These are phyloP conservation scores for Syzygium aqueum DNA, from an alignment of 345 rosid species.

Conservation along the genomic window DNA sequence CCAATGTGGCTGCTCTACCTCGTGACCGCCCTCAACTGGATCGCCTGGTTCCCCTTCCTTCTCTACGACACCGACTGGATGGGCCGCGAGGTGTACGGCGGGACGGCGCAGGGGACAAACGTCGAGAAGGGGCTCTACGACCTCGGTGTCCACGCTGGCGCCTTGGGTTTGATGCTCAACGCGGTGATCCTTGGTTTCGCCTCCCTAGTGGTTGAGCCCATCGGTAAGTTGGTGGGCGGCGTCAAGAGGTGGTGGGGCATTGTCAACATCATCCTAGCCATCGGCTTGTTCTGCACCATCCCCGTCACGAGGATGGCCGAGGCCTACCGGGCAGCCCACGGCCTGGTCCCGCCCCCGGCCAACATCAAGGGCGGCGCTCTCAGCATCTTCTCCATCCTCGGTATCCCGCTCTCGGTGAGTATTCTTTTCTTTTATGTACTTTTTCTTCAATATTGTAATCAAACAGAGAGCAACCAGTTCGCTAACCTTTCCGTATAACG, in stretches of 20 bases:
- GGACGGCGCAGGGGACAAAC: neutral
- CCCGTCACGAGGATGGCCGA: constrained; percentile 55
- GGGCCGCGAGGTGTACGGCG: constrained; percentile 45
- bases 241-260: constrained; percentile 4
- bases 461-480: neutral
- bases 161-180: constrained; percentile 37
- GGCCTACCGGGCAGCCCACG: constrained; percentile 18
- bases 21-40: constrained; percentile 41
- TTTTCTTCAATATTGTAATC: neutral
- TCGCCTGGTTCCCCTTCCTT: constrained; percentile 44
- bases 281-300: constrained; percentile 45
- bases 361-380: constrained; percentile 49
- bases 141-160: constrained; percentile 31
- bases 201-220: constrained; percentile 18
- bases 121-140: constrained; percentile 10
- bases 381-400: constrained; percentile 53
- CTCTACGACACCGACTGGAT: constrained; percentile 52
- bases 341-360: constrained; percentile 21
- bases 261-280: constrained; percentile 51
- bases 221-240: constrained; percentile 45
- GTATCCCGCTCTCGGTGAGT: constrained; percentile 75
- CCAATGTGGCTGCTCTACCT: constrained; percentile 40
- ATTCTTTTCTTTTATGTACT: neutral
- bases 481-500: neutral
- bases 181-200: constrained; percentile 27